These are phyloP conservation scores for Yamadazyma mexicana DNA, from an alignment of 1,139 yeast species.

Conservation along the genomic window DNA sequence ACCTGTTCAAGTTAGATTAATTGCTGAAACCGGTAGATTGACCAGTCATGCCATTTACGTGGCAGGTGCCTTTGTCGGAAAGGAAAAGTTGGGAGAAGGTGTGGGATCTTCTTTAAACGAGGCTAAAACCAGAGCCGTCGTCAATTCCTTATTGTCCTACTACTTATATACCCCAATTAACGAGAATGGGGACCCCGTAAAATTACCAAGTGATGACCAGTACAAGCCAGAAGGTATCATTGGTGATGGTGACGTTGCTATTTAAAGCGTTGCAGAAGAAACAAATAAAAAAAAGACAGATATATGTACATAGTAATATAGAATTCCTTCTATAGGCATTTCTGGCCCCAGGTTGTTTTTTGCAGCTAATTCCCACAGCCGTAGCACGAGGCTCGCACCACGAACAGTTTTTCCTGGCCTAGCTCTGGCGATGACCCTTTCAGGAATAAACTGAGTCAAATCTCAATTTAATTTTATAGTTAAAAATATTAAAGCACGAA, in stretches of 20 bases:
- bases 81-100: conserved; percentile 87
- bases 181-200: conserved; percentile 37
- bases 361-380: no score
- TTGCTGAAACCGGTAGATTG: conserved; percentile 91
- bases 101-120: conserved; percentile 90
- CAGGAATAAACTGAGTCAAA: conserved; percentile 1
- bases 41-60: conserved; percentile 84
- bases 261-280: conserved; percentile 19
- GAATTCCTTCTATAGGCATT: no score
- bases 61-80: conserved; percentile 88
- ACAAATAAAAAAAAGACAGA: no score
- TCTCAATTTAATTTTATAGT: not conserved
- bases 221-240: conserved; percentile 49
- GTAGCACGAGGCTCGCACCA: no score
- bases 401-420: no score
- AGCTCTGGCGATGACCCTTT: no score
- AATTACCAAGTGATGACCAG: conserved; percentile 59
- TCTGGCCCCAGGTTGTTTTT: no score
- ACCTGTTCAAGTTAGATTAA: conserved; percentile 73
- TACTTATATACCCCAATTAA: conserved; percentile 83
- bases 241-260: conserved; percentile 57
- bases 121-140: conserved; percentile 91
- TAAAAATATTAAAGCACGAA: not conserved
- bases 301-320: conserved; percentile 17
- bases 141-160: conserved; percentile 87